Evolutionary conservation across 1,139 yeast genomes (phyloP).

Genomic region (Spathaspora sp.): DNA sequence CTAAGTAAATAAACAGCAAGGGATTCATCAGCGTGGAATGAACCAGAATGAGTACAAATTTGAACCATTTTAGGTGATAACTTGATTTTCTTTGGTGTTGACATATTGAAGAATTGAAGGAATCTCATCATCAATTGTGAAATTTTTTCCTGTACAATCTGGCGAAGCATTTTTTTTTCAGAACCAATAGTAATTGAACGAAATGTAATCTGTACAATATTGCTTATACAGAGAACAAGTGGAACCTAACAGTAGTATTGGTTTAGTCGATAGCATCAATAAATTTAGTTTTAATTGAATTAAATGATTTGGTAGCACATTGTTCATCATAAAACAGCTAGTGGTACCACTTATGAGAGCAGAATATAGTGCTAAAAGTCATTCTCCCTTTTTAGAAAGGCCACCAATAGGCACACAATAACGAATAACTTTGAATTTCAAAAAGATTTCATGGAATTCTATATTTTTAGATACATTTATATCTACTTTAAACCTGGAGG

Average conservation of each 20-base stretch:
- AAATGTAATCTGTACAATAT: background rate
- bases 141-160: background rate
- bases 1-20: constrained; percentile 87
- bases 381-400: too few relatives aligned
- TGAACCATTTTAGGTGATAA: constrained; percentile 27
- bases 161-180: background rate
- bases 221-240: too few relatives aligned
- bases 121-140: background rate
- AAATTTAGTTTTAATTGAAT: too few relatives aligned
- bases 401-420: too few relatives aligned
- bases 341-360: too few relatives aligned
- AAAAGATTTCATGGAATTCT: constrained; percentile 51
- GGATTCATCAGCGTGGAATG: constrained; percentile 98
- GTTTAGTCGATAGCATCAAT: too few relatives aligned
- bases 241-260: too few relatives aligned
- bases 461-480: constrained; percentile 54
- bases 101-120: constrained; percentile 9
- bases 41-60: constrained; percentile 92
- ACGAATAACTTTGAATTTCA: too few relatives aligned
- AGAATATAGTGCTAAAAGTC: too few relatives aligned
- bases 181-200: background rate
- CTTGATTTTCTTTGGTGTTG: constrained; percentile 14
- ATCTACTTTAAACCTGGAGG: constrained; percentile 68
- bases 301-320: too few relatives aligned
- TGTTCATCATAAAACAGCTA: too few relatives aligned